Conservation (phyloP, 106 monocot genomes). For the Allium cepa region DNA sequence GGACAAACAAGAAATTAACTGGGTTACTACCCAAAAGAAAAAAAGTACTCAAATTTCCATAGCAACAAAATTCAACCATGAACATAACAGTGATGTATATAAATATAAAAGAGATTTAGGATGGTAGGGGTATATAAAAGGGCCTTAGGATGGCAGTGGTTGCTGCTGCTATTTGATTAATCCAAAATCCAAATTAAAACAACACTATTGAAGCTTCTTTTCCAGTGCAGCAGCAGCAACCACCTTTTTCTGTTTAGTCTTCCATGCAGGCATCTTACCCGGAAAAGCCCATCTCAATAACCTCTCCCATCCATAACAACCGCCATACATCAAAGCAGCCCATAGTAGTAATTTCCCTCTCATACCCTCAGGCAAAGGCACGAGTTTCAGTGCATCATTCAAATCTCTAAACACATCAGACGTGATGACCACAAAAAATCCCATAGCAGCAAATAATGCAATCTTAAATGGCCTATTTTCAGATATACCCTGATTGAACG, state of each 20-base stretch:
- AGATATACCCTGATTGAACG: constrained; percentile 86
- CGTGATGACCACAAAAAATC: constrained; percentile 77
- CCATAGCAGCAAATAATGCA: constrained; percentile 64
- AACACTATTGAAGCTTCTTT: constrained; percentile 50
- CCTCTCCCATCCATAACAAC: constrained; percentile 93
- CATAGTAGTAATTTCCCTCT: constrained; percentile 60
- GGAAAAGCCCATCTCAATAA: constrained; percentile 79
- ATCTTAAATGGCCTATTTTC: constrained; percentile 87
- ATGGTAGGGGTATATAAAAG: background rate
- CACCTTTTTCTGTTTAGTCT: constrained; percentile 56
- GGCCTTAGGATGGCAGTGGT: background rate
- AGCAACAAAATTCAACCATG: background rate
- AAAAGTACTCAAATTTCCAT: no score
- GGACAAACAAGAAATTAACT: no score
- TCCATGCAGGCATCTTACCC: constrained; percentile 75
- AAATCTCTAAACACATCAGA: constrained; percentile 83
- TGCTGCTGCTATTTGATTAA: background rate
- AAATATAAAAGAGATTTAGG: background rate
- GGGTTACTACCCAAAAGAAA: no score
- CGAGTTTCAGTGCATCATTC: constrained; percentile 86
- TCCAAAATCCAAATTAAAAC: background rate
- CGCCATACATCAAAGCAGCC: constrained; percentile 73
- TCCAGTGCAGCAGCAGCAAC: constrained; percentile 27
- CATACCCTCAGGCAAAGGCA: constrained; percentile 83
- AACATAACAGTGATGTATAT: background rate